phyloP scores from a whole-genome alignment of 371 early-diverging fungal species.

The Nematocida displodere region DNA sequence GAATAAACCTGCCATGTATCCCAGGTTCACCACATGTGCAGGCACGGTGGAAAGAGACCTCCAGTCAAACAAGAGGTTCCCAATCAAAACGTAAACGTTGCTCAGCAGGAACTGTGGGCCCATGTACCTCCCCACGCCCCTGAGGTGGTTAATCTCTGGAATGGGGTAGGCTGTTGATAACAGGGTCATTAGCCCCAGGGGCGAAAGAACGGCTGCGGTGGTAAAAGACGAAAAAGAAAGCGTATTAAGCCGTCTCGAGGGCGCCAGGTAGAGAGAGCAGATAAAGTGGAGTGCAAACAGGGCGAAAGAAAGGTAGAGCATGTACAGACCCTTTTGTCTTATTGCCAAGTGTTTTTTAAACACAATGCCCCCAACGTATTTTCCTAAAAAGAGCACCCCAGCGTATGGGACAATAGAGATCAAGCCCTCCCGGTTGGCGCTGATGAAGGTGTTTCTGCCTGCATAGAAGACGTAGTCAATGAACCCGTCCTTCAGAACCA shows the following conservation, averaged over 20 bases:
- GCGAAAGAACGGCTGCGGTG: conserved; percentile 37
- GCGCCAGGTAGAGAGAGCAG: not conserved
- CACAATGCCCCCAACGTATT: conserved; percentile 47
- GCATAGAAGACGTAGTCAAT: conserved; percentile 16
- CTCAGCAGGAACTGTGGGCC: conserved; percentile 55
- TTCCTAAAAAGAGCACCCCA: conserved; percentile 56
- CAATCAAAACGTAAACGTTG: conserved; percentile 58
- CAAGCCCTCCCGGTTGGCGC: conserved; percentile 61
- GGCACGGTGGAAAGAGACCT: not conserved
- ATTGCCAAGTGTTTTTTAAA: conserved; percentile 3
- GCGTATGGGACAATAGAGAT: conserved; percentile 54
- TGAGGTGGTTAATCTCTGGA: not conserved
- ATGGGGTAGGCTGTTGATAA: not conserved
- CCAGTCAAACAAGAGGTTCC: conserved; percentile 56
- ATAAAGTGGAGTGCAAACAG: conserved; percentile 13
- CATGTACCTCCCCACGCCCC: conserved; percentile 48
- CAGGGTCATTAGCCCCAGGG: not conserved
- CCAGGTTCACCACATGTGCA: conserved; percentile 7
- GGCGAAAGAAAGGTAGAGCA: not conserved
- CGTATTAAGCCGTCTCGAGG: conserved; percentile 52
- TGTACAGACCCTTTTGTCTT: not conserved
- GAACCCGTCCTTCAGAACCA: not conserved
- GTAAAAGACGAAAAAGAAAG: conserved; percentile 43
- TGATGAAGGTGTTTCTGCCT: conserved; percentile 44
- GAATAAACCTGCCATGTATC: conserved; percentile 22